Conservation (phyloP, 2,329 filamentous ascomycete species). For the Cladobotryum protrusum region DNA sequence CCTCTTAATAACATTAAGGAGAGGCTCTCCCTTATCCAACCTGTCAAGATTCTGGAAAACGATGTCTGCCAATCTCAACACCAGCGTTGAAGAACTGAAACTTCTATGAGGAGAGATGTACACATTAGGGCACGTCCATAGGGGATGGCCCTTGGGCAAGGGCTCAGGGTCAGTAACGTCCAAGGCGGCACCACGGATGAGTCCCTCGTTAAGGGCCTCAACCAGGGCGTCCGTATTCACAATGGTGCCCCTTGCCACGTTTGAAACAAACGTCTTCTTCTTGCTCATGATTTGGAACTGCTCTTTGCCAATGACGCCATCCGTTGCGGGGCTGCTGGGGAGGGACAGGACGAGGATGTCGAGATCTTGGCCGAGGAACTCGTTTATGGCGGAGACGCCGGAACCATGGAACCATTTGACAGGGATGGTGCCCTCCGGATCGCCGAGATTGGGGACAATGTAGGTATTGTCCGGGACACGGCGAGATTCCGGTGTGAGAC, state of each 20-base stretch:
- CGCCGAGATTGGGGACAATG: conserved; percentile 56
- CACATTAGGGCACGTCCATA: conserved; percentile 61
- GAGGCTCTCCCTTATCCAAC: conserved; percentile 7
- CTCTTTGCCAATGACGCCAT: conserved; percentile 35
- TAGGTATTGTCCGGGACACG: conserved; percentile 42
- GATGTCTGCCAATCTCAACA: conserved; percentile 17
- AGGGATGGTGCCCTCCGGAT: conserved; percentile 36
- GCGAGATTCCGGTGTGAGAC: conserved; percentile 51
- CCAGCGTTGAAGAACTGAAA: conserved; percentile 26
- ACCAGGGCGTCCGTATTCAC: conserved; percentile 46
- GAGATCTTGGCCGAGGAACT: conserved; percentile 37
- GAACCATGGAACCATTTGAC: conserved; percentile 37
- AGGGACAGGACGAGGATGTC: conserved; percentile 39
- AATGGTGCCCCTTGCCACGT: conserved; percentile 54
- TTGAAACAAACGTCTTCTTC: conserved; percentile 52
- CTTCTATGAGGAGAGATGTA: conserved; percentile 45
- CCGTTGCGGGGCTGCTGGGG: conserved; percentile 34
- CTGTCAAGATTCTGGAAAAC: conserved; percentile 7
- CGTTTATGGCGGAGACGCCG: conserved; percentile 27
- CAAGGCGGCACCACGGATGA: conserved; percentile 53
- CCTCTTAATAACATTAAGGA: conserved; percentile 20
- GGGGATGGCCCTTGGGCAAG: conserved; percentile 53
- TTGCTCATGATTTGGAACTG: conserved; percentile 35
- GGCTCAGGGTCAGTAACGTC: conserved; percentile 71
- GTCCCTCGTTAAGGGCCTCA: conserved; percentile 40